Conservation (phyloP, 179 eudicot species). For the Pouteria campechiana region DNA sequence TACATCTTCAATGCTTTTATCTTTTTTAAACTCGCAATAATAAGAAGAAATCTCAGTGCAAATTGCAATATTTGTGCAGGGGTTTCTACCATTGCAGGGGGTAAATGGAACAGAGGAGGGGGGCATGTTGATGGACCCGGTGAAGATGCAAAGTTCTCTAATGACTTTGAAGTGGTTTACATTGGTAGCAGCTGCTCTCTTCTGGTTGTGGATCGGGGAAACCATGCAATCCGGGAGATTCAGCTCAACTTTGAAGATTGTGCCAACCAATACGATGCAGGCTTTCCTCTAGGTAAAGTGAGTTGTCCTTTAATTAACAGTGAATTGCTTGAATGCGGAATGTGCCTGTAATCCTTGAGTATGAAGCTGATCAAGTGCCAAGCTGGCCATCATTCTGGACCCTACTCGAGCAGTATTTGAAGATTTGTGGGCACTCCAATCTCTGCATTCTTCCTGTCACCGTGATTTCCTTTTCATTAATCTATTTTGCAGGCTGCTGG, state of each 20-base stretch:
- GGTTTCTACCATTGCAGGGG: conserved; percentile 95
- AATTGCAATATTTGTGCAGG: conserved; percentile 35
- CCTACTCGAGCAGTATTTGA: no score
- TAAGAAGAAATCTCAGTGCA: no score
- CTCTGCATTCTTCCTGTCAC: no score
- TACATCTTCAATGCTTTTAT: no score
- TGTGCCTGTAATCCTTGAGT: no score
- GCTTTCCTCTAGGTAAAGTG: conserved; percentile 74
- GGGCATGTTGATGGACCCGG: conserved; percentile 98
- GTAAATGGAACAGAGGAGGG: conserved; percentile 64
- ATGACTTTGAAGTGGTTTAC: conserved; percentile 90
- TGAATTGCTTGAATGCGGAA: not conserved
- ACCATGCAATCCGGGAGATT: conserved; percentile 85
- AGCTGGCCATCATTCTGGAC: no score
- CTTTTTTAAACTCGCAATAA: no score
- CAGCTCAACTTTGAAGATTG: conserved; percentile 94
- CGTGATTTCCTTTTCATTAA: no score
- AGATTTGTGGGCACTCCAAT: no score
- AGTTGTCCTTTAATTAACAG: not conserved
- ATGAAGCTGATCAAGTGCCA: no score
- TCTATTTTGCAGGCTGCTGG: no score
- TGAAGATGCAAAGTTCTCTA: conserved; percentile 92
- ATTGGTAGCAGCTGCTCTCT: conserved; percentile 96
- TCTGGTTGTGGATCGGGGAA: conserved; percentile 86
- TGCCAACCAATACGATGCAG: conserved; percentile 90